Percentiles rank a stretch among this genome's conserved stretches.
These are phyloP conservation scores for Drechslerella dactyloides DNA, from an alignment of 2,329 filamentous ascomycete species.

Conservation along the genomic window DNA sequence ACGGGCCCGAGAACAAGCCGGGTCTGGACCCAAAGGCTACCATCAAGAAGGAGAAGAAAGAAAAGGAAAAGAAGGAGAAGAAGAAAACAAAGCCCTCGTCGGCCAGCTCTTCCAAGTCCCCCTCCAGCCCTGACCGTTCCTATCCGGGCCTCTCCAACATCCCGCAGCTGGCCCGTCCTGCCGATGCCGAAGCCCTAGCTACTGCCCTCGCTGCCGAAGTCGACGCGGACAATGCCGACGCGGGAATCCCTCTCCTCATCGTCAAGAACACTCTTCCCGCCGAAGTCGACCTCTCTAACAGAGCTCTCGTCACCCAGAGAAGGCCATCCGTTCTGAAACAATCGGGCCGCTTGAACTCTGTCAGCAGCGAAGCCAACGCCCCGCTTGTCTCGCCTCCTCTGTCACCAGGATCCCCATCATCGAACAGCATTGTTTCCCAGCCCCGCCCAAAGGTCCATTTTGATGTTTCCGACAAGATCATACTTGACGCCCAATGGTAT, in stretches of 20 bases:
- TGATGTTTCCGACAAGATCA: conserved; percentile 39
- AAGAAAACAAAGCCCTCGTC: conserved; percentile 26
- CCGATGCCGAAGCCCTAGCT: conserved; percentile 44
- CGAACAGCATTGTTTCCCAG: conserved; percentile 40
- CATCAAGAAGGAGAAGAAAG: conserved; percentile 26
- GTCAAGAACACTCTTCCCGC: conserved; percentile 1
- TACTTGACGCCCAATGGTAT: conserved; percentile 47
- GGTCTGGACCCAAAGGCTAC: conserved; percentile 5
- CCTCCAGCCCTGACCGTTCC: conserved; percentile 5
- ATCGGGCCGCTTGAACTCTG: conserved; percentile 17
- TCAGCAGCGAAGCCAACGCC: conserved; percentile 24
- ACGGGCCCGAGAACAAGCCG: conserved; percentile 18
- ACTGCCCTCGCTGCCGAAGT: conserved; percentile 45
- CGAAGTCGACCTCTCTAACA: conserved; percentile 3
- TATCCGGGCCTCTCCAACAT: conserved; percentile 35
- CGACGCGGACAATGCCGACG: conserved; percentile 41
- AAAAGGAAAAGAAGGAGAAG: conserved; percentile 26
- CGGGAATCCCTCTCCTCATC: conserved; percentile 29
- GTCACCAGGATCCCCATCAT: conserved; percentile 38
- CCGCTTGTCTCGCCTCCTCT: conserved; percentile 27
- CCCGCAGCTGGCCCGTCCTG: conserved; percentile 37
- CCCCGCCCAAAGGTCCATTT: conserved; percentile 38
- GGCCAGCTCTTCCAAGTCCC: conserved; percentile 11
- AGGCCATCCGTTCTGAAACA: conserved; percentile 38
- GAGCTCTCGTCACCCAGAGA: conserved; percentile 22